Evolutionary conservation across 768 basidiomycete genomes (phyloP), one percentile per base, ranked within the genome.

Genomic region (Kwoniella shandongensis): DNA sequence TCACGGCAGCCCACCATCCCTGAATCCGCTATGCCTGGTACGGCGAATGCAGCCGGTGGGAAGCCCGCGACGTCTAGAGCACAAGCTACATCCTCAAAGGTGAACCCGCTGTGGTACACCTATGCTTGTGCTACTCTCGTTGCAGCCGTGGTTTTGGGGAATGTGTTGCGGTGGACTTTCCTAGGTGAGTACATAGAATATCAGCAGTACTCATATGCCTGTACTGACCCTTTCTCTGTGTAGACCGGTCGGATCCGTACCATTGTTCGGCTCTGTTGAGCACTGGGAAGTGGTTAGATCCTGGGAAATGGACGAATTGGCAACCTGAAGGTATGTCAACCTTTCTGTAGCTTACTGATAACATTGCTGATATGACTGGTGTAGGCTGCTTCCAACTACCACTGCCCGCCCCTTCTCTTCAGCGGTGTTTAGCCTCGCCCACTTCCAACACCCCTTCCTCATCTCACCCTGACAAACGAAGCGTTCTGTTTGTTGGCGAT

Each of bases 401-500:
- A 42, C 51, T 62, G 18, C 48, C 49, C 44, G 44, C n/a, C 15
- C 29, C 51, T 11, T 41, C 55, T 26, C 44, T 57, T 17, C 54
- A 60, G 20, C 18, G 30, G 26, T 65, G 63, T 44, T 55, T 65
- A 6, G 32, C 59, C 4, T 29, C 44, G 4, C 51, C 63, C 8
- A 54, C 57, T n/a, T 38, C 41, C 36, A 59, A 63, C 27, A 63
- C 58, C 8, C 57, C 57, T 25, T 42, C 40, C 48, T 26, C 51
- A n/a, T 42, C 38, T 0, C 36, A 51, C 20, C 73, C 76, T n/a
- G 81, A 81, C 4, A 79, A 83, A 61, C 82, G 81, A 7, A 57
- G 49, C 17, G 77, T 91, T 35, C 79, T 87, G 38, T 94, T 94
- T 71, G 78, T 88, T 39, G 91, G 91, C 18, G 91, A 96, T 74